Base-by-base conservation (phyloP, 345 rosid genomes). In the Boechera retrofracta region DNA sequence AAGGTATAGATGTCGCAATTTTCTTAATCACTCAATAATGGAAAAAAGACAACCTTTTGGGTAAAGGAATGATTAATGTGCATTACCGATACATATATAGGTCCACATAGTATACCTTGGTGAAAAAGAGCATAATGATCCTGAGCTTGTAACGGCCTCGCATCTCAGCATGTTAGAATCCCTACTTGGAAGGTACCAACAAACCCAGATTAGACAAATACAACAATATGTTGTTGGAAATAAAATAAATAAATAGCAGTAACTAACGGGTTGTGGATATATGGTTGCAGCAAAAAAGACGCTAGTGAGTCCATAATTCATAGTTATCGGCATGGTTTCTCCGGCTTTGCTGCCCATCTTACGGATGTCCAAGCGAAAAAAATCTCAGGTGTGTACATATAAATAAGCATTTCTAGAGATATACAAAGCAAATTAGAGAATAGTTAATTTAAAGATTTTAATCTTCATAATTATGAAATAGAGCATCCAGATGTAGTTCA, bases 321-420 rank as follows among this genome's bases (percentile, higher is more conserved):
- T 77, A 87, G 88, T 79, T 90, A 87, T 83, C 82, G 79, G 45
- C 91, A 90, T 76, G 87, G 89, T 57, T 86, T 90, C 79, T 88
- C 92, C 1, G 92, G 92, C 35, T 90, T 90, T 73, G 91, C 96
- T 5, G 96, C 91, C n/a, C 83, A 87, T 81, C 87, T 90, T 51
- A 85, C 90, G 2, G 85, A 82, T 64, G 70, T 77, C 33, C 88
- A 86, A 79, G 90, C 84, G 0, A 82, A 77, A 58, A 57, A 78
- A 70, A 72, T 88, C 16, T 69, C 88, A 2, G 84, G 89, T 87
- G 72, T 18, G 39, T 54, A 52, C 69, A 58, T 12, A 33, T 26
- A 33, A 13, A 26, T 10, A 61, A 29, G 6, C 3, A 16, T 5
- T 18, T 5, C 2, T 66, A 32, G 64, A 67, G 21, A 49, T 6